A percentile compares a stretch with the other conserved stretches of the same genome.
These are phyloP conservation scores for Alternaria angustiovoidea DNA, from an alignment of 2,329 filamentous ascomycete genomes.

Conservation along the genomic window DNA sequence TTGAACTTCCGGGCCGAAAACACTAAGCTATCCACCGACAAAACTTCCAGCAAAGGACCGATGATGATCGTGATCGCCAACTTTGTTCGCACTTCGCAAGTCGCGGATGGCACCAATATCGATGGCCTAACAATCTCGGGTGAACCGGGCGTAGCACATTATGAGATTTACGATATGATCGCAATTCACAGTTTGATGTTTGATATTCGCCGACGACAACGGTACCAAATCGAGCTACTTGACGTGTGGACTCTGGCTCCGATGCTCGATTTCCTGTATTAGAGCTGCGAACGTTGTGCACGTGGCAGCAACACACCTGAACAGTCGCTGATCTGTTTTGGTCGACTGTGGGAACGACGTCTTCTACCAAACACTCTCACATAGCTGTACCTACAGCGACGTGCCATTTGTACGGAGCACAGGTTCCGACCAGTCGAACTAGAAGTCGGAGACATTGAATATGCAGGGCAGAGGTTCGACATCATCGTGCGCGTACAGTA, in stretches of 20 bases:
- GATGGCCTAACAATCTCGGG: neutral
- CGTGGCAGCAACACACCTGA: slow-evolving; percentile 1
- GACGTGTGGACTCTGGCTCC: slow-evolving; percentile 3
- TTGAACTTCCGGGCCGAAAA: slow-evolving; percentile 19
- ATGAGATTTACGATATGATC: neutral
- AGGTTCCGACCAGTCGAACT: slow-evolving; percentile 5
- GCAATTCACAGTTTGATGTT: slow-evolving; percentile 1
- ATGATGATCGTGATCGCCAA: slow-evolving; percentile 20
- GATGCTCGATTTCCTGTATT: neutral
- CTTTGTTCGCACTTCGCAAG: slow-evolving; percentile 28
- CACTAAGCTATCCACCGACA: slow-evolving; percentile 16
- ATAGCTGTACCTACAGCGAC: neutral
- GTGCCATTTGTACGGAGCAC: slow-evolving; percentile 3
- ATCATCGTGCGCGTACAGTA: slow-evolving; percentile 8
- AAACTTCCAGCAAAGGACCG: slow-evolving; percentile 20
- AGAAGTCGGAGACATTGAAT: neutral
- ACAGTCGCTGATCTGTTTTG: neutral
- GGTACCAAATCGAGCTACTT: neutral
- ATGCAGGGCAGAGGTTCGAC: slow-evolving; percentile 5
- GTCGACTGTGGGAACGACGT: neutral
- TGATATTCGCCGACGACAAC: neutral
- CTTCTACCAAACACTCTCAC: neutral
- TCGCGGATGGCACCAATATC: neutral
- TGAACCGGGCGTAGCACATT: neutral
- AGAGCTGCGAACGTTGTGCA: slow-evolving; percentile 8